phyloP scores from a whole-genome alignment of 345 rosid species.

The Draba incana region DNA sequence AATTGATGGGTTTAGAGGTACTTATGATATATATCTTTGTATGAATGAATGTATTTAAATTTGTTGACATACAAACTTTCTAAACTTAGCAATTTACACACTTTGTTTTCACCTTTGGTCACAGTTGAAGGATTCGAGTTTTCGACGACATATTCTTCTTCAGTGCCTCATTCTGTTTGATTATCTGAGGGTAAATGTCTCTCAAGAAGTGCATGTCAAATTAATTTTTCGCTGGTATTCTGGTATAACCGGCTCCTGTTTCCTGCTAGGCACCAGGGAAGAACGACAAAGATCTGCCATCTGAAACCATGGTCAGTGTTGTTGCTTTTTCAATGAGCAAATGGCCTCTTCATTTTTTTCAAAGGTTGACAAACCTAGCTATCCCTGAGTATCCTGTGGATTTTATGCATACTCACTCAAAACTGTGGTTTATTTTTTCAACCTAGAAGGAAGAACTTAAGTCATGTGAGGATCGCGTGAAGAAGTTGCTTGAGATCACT shows the following conservation, averaged over 20 bases:
- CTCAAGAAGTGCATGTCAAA: slow-evolving; percentile 18
- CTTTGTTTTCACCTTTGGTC: slow-evolving; percentile 26
- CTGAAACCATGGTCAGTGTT: slow-evolving; percentile 92
- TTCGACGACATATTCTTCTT: slow-evolving; percentile 92
- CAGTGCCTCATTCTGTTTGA: slow-evolving; percentile 97
- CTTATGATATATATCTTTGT: slow-evolving; percentile 12
- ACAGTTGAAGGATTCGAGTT: slow-evolving; percentile 97
- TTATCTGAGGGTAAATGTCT: slow-evolving; percentile 73
- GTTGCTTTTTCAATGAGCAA: slow-evolving; percentile 23
- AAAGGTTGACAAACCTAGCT: slow-evolving; percentile 24
- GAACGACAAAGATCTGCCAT: slow-evolving; percentile 86
- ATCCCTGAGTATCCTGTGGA: not conserved
- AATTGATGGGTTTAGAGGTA: slow-evolving; percentile 98
- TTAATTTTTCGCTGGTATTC: slow-evolving; percentile 7
- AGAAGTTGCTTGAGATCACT: slow-evolving; percentile 86
- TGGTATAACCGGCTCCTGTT: slow-evolving; percentile 27
- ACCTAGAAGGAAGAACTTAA: slow-evolving; percentile 89
- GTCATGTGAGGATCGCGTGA: slow-evolving; percentile 84
- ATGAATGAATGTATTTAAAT: slow-evolving; percentile 13
- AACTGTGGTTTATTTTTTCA: slow-evolving; percentile 5
- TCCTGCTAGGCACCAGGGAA: slow-evolving; percentile 84
- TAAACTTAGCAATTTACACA: slow-evolving; percentile 24
- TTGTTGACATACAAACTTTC: slow-evolving; percentile 23
- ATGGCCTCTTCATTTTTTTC: slow-evolving; percentile 25
- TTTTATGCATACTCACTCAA: slow-evolving; percentile 20